Percentiles rank a stretch among this genome's conserved stretches.
Conservation (phyloP, 306 rosid genomes). For the Pachyrhizus erosus region DNA sequence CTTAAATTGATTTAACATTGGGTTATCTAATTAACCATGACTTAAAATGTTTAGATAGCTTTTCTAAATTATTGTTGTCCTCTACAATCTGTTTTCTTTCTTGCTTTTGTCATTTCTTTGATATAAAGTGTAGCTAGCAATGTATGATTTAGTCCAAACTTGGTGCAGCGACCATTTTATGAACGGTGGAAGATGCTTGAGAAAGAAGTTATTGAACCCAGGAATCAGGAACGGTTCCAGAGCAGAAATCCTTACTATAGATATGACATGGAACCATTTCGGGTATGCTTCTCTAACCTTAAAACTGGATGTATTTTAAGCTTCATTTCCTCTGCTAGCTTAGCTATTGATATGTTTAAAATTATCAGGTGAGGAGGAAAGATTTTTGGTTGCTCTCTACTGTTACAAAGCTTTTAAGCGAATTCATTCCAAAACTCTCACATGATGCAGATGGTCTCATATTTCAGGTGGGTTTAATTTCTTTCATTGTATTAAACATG, state of each 20-base stretch:
- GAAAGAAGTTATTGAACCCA: slow-evolving; percentile 97
- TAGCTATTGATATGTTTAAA: slow-evolving; percentile 40
- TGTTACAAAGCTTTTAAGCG: slow-evolving; percentile 78
- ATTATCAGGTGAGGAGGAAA: slow-evolving; percentile 91
- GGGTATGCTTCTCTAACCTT: slow-evolving; percentile 61
- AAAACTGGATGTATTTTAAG: slow-evolving; percentile 27
- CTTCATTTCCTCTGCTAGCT: slow-evolving; percentile 19
- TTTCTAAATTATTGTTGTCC: not conserved
- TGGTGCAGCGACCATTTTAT: slow-evolving; percentile 89
- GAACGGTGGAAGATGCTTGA: slow-evolving; percentile 99
- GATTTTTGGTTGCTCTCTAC: slow-evolving; percentile 96
- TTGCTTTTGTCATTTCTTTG: slow-evolving; percentile 22
- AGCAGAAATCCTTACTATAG: slow-evolving; percentile 74
- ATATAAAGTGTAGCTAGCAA: slow-evolving; percentile 1
- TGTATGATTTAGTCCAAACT: slow-evolving; percentile 38
- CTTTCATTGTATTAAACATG: slow-evolving; percentile 19
- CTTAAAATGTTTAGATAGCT: not conserved
- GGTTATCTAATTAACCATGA: not conserved
- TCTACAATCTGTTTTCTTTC: not conserved
- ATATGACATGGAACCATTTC: slow-evolving; percentile 94
- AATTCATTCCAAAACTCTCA: slow-evolving; percentile 93
- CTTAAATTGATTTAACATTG: not conserved
- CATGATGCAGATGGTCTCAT: slow-evolving; percentile 97
- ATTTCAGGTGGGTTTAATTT: slow-evolving; percentile 75
- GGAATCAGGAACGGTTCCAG: slow-evolving; percentile 80